These are phyloP conservation scores for Metschnikowia anglica DNA, from an alignment of 805 yeast genomes.

Conservation along the genomic window DNA sequence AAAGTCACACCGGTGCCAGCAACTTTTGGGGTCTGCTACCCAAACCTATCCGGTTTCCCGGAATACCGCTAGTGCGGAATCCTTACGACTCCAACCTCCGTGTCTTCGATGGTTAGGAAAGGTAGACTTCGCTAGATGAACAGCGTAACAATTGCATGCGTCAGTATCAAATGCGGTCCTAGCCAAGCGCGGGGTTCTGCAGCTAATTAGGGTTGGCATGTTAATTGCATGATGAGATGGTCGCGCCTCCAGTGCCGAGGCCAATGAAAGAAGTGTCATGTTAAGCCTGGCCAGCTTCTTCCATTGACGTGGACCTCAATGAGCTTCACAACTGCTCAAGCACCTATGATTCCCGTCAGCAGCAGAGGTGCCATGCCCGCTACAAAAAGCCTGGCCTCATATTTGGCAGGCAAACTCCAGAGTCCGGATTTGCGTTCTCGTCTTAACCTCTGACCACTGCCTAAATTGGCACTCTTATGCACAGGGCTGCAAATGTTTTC, in stretches of 20 bases:
- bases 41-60: too few relatives aligned
- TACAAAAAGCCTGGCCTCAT: too few relatives aligned
- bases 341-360: too few relatives aligned
- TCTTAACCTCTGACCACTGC: background rate
- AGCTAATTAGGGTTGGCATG: background rate
- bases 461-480: constrained; percentile 1
- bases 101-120: too few relatives aligned
- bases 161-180: background rate
- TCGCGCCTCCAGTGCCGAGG: background rate
- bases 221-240: constrained; percentile 1
- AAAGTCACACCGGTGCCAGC: background rate
- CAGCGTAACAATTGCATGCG: background rate
- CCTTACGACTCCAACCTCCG: too few relatives aligned
- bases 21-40: too few relatives aligned
- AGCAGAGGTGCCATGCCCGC: too few relatives aligned
- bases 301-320: too few relatives aligned
- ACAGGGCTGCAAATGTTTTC: constrained; percentile 8
- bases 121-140: background rate
- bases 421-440: background rate
- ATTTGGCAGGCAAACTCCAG: background rate
- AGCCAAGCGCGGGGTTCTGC: background rate
- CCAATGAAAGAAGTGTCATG: background rate
- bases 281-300: background rate
- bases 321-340: too few relatives aligned
- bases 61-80: too few relatives aligned